Evolutionary conservation across 371 early-diverging fungal genomes (phyloP), one percentile per base, ranked within the genome.

Genomic region (Parasitella parasitica): DNA sequence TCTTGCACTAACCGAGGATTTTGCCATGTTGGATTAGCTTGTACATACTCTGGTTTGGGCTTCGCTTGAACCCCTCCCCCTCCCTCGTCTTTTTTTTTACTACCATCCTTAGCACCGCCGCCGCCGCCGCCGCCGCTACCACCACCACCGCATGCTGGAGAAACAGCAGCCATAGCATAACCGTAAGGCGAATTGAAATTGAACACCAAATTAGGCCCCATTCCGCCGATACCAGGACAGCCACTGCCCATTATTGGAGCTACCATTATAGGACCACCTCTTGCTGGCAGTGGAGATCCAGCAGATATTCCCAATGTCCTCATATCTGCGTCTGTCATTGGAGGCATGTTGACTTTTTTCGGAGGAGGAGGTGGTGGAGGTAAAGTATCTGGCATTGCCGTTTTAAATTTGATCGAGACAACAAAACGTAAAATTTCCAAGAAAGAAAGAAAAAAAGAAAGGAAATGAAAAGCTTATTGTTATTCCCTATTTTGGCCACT

Each of bases 171-270:
- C 54, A 59, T 58, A 18, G 16, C 26, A 26, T 28, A 37, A 0
- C 48, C 54, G 16, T 46, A 38, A 24, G 63, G 68, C 3, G 22
- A 38, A 22, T 46, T 22, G 16, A 67, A 63, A 35, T 67, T 58
- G 15, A 67, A 67, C 13, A 63, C 63, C 7, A 67, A 48, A 43
- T 67, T 67, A 2, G 68, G 68, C 0, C 68, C 68, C 64, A 64
- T 64, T 46, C 59, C 53, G 26, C 56, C 57, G 2, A 53, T 39
- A 11, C 38, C 20, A 16, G 58, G 59, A 36, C 24, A n/a, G 3
- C 38, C 34, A 16, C 59, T 49, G 4, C 49, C 36, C 52, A 53
- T 52, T 43, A 53, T 52, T 39, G 38, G 39, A 35, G 22, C 16
- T n/a, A 12, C 22, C 43, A 43, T 43, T 22, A 43, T 20, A 11